These are phyloP conservation scores for Entomortierella chlamydospora DNA, from an alignment of 192 early-diverging fungal genomes.

Conservation along the genomic window DNA sequence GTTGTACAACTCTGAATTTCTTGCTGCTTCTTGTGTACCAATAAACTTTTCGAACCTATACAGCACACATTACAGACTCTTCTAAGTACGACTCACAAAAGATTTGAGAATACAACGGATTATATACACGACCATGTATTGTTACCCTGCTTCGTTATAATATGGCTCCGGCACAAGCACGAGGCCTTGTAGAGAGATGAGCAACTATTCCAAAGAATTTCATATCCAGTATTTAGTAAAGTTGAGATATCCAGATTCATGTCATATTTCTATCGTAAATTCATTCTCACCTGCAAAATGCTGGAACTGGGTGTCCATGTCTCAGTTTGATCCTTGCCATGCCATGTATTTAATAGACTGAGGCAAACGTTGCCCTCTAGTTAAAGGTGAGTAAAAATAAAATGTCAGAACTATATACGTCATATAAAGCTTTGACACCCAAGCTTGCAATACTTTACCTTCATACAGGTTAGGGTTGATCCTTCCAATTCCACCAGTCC, in stretches of 20 bases:
- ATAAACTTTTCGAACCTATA: constrained; percentile 65
- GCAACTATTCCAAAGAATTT: constrained; percentile 23
- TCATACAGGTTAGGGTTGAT: constrained; percentile 74
- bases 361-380: constrained; percentile 70
- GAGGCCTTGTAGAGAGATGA: constrained; percentile 69
- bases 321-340: constrained; percentile 62
- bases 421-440: no score
- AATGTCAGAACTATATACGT: no score
- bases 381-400: no score
- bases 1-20: constrained; percentile 64
- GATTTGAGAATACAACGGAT: no score
- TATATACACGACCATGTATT: no score
- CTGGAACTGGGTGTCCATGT: constrained; percentile 63
- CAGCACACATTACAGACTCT: no score
- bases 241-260: background rate
- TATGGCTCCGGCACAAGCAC: constrained; percentile 65
- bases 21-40: constrained; percentile 60
- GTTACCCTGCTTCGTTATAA: constrained; percentile 69
- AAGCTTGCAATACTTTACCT: constrained; percentile 16
- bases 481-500: constrained; percentile 65
- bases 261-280: background rate
- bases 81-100: no score
- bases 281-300: constrained; percentile 54
- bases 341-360: constrained; percentile 70
- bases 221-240: background rate